Evolutionary conservation across 169 alveolate genomes (phyloP).

Genomic region (Plasmodium billcollinsi): DNA sequence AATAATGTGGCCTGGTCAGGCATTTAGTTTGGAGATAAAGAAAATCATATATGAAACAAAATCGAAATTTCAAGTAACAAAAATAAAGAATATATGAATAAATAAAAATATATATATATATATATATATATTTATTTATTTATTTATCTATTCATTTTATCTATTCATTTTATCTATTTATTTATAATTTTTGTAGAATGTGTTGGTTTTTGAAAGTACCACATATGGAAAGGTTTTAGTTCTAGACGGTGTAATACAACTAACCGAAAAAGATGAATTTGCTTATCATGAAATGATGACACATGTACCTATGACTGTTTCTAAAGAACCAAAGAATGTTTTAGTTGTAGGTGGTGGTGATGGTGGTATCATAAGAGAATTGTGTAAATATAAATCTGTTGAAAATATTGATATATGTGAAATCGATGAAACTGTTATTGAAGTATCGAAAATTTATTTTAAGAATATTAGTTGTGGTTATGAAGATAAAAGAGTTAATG

Average conservation of each 20-base stretch:
- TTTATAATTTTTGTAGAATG: conserved; percentile 12
- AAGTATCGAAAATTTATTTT: conserved; percentile 80
- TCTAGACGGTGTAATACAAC: conserved; percentile 86
- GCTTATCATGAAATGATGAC: conserved; percentile 88
- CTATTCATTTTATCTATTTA: no score
- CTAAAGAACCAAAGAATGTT: conserved; percentile 84
- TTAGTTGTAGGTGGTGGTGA: conserved; percentile 91
- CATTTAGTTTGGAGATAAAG: conserved; percentile 76
- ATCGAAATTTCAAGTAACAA: conserved; percentile 81
- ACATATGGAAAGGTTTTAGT: conserved; percentile 81
- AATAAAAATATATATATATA: neutral
- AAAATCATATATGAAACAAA: conserved; percentile 74
- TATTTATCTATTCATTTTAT: no score
- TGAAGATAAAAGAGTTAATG: conserved; percentile 85
- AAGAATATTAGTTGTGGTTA: conserved; percentile 80
- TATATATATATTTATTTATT: neutral
- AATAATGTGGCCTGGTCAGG: conserved; percentile 73
- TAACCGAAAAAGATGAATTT: conserved; percentile 82
- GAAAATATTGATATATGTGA: conserved; percentile 85
- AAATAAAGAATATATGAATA: neutral
- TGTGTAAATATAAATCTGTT: conserved; percentile 79
- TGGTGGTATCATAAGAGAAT: conserved; percentile 86
- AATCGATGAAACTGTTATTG: conserved; percentile 86
- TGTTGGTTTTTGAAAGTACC: conserved; percentile 79
- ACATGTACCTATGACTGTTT: conserved; percentile 83